A percentile compares a stretch with the other conserved stretches of the same genome.
Evolutionary conservation across 2,329 filamentous ascomycete species (phyloP).

Genomic region (Cladosporium colombiae): DNA sequence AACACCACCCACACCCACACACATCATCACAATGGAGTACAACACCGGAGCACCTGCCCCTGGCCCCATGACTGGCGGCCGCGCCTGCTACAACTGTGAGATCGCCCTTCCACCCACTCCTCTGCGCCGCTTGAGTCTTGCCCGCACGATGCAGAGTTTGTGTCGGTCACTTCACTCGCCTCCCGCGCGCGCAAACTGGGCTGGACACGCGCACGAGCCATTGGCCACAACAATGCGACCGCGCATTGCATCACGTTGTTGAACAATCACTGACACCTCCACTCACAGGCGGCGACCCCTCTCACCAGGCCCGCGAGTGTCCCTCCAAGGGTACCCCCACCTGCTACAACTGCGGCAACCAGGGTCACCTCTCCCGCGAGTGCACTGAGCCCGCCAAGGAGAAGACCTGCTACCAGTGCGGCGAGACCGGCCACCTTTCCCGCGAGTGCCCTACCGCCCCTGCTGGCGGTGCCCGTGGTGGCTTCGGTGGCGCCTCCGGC

Average conservation of each 20-base stretch:
- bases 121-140: neutral
- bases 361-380: constrained; percentile 68
- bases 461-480: constrained; percentile 38
- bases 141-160: constrained; percentile 1
- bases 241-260: neutral
- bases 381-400: constrained; percentile 89
- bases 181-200: neutral
- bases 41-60: constrained; percentile 33
- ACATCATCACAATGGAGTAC: constrained; percentile 48
- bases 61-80: constrained; percentile 37
- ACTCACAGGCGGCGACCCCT: constrained; percentile 48
- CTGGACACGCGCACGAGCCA: neutral
- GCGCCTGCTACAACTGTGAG: constrained; percentile 63
- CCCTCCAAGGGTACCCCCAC: constrained; percentile 49
- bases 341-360: constrained; percentile 51
- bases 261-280: constrained; percentile 3
- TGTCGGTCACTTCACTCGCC: neutral
- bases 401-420: constrained; percentile 72
- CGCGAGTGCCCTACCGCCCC: constrained; percentile 71
- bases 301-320: constrained; percentile 54
- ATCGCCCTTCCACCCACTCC: constrained; percentile 2
- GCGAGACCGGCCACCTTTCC: constrained; percentile 84
- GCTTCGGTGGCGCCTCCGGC: constrained; percentile 47
- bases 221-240: neutral
- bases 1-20: constrained; percentile 21